Base-by-base conservation (phyloP, 2,329 filamentous ascomycete species). In the Fusarium sp. region DNA sequence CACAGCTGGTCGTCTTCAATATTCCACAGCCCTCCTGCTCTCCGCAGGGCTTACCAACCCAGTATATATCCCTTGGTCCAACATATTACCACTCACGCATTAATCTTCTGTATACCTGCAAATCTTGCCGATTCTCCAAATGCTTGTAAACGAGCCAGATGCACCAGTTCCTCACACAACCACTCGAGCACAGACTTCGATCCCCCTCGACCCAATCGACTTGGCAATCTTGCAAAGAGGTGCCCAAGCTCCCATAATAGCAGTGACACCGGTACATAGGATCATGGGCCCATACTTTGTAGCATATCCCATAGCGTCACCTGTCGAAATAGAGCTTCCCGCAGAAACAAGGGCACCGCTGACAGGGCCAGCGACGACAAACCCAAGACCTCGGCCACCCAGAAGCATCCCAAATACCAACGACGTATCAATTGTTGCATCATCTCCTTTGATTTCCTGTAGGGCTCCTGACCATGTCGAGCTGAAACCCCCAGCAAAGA, bases 401-500 rank as follows among this genome's bases (percentile, higher is more conserved):
- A 81, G 74, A 15, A 81, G 70, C 75, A 81, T 79, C 2, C 80
- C 79, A 38, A 81, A 81, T 2, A 81, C 71, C 56, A 81, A 52
- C 2, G 79, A 77, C 2, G 78, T 74, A 38, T 81, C 80, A 0
- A 81, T 73, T 1, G 70, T 54, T 6, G 67, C 45, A 17, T 80
- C 73, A 17, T 74, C 66, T 6, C 69, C 70, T 32, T 79, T 78
- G 11, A 87, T 79, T 52, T 87, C 84, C 50, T 78, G 81, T 79
- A 87, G 82, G 74, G 88, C 85, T 1, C 87, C 87, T 6, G 87
- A 86, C 90, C 90, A 93, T 0, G 90, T 89, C 1, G 88, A 87
- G 35, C 88, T 89, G 77, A 90, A 93, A 0, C 88, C 88, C 5
- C 90, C 89, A 0, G 90, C 90, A 58, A 92, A 93, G 77, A 92